Conservation (phyloP, 1,284 basidiomycete species). For the Ustilago trichophora region DNA sequence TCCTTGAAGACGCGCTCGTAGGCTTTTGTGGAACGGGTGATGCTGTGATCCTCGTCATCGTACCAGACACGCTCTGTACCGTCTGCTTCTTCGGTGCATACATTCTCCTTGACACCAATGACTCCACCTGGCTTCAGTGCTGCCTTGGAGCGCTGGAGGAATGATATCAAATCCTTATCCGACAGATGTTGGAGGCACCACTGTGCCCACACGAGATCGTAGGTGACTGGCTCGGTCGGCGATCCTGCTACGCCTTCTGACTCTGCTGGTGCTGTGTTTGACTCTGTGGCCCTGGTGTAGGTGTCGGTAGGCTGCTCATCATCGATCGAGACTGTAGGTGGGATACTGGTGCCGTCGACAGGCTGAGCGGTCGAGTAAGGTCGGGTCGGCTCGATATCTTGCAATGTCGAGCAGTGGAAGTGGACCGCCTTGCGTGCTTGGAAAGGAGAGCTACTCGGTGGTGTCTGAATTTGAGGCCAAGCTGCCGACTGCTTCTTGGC, state of each 20-base stretch:
- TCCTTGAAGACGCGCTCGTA: conserved; percentile 63
- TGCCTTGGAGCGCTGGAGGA: conserved; percentile 52
- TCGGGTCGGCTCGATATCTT: conserved; percentile 55
- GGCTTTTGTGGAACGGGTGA: conserved; percentile 60
- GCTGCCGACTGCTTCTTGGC: conserved; percentile 48
- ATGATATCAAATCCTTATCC: conserved; percentile 59
- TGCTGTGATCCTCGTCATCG: conserved; percentile 65
- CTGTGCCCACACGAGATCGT: conserved; percentile 63
- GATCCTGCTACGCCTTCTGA: conserved; percentile 32
- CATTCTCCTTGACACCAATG: conserved; percentile 65
- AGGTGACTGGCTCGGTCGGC: conserved; percentile 44
- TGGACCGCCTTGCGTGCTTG: conserved; percentile 60
- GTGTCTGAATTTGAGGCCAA: conserved; percentile 51
- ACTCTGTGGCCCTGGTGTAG: not conserved
- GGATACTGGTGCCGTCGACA: conserved; percentile 13
- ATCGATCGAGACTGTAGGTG: conserved; percentile 33
- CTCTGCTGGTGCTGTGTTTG: not conserved
- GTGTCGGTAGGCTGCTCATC: conserved; percentile 5
- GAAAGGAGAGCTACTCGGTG: conserved; percentile 50
- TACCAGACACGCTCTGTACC: conserved; percentile 62
- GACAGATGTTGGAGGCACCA: conserved; percentile 66
- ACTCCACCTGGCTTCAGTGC: conserved; percentile 55
- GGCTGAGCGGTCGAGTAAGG: conserved; percentile 39
- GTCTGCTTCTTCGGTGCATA: conserved; percentile 59
- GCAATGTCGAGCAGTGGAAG: conserved; percentile 62